A percentile compares a stretch with the other conserved stretches of the same genome.
Conservation (phyloP, 129 eudicot species). For the Erigeron canadensis region DNA sequence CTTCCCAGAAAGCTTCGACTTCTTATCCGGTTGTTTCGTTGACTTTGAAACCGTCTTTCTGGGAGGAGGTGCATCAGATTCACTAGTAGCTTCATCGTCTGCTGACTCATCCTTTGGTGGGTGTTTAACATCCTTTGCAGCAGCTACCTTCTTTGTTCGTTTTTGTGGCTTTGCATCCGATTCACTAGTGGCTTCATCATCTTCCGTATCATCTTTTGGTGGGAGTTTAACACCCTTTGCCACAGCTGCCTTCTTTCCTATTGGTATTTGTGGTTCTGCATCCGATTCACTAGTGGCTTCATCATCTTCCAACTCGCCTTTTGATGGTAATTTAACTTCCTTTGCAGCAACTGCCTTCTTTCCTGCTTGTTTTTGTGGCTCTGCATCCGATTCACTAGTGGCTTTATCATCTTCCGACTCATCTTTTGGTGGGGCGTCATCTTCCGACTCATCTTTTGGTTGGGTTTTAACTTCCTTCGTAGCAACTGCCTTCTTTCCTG, state of each 20-base stretch:
- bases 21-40: constrained; percentile 30
- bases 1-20: constrained; percentile 44
- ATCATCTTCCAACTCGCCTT: constrained; percentile 34
- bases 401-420: constrained; percentile 43
- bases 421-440: constrained; percentile 32
- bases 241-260: constrained; percentile 42
- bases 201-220: too few species aligned
- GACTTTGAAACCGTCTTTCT: not conserved
- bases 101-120: constrained; percentile 34
- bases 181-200: constrained; percentile 23
- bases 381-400: constrained; percentile 34
- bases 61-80: constrained; percentile 33
- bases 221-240: constrained; percentile 29
- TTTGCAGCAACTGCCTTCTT: not conserved
- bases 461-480: constrained; percentile 33
- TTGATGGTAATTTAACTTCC: constrained; percentile 29
- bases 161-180: constrained; percentile 35
- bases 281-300: constrained; percentile 36
- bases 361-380: constrained; percentile 18
- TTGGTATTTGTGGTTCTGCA: constrained; percentile 30
- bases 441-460: constrained; percentile 32
- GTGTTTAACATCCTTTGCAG: constrained; percentile 29
- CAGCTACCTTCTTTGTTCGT: not conserved
- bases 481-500: constrained; percentile 43
- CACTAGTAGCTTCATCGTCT: constrained; percentile 39